Base-by-base conservation (phyloP, 2,329 filamentous ascomycete species). In the Chaetomium olivaceum region DNA sequence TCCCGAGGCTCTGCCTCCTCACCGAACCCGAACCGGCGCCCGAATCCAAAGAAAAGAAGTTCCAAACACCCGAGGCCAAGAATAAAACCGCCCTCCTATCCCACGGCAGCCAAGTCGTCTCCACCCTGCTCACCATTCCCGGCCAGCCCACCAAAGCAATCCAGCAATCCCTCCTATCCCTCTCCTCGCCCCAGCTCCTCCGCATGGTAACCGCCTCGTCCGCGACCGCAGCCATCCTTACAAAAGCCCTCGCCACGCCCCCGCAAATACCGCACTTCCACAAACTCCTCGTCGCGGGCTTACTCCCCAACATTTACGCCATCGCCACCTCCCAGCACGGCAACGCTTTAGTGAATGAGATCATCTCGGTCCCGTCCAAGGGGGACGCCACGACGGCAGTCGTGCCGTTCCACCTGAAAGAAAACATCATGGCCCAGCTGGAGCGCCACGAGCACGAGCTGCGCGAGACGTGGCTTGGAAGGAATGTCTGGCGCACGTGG, bases 41-140 rank as follows among this genome's bases (percentile, higher is more conserved):
- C 33, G 61, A 69, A 51, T 63, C 68, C 66, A 61, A 69, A 33
- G 73, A 74, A 31, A 69, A 73, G 48, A 66, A 66, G 23, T 67
- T 70, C 60, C 71, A 72, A 63, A 77, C 80, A 31, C 75, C 73
- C 61, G 75, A 77, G 43, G 79, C 70, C 71, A 86, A 79, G 87
- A 92, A 82, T 77, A 92, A 75, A 62, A 77, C 81, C 33, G 81
- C 82, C 33, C 76, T 85, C 25, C 77, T 83, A 39, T 82, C 82
- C 3, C 93, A 99, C 79, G 92, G 90, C 66, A 92, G 91, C 23
- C 84, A 97, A 56, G 84, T 99, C 31, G 89, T 91, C 9, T 89
- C 95, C 68, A 81, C 90, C 4, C 90, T 99, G 81, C 86, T 98
- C 59, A 80, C 85, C 8, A 89, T 92, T 29, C 86, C 91, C 0